Base-by-base conservation (phyloP, 345 rosid species). In the Aurinia saxatilis region DNA sequence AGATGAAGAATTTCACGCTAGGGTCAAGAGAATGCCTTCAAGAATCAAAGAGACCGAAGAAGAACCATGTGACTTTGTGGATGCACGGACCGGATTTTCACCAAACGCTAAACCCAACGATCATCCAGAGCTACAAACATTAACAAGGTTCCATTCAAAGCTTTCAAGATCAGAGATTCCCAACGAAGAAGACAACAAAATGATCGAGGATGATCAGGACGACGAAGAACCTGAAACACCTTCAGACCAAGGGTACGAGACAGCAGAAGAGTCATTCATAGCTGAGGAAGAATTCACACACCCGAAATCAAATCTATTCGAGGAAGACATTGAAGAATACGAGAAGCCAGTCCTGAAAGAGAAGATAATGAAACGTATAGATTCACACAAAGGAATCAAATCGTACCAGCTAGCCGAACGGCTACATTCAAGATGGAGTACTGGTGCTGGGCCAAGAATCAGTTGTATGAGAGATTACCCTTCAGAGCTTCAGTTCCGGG, bases 401-500 rank as follows among this genome's bases (percentile, higher is more conserved):
- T 82, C 97, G 0, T 93, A 85, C 35, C 95, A 93, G 67, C 56
- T 93, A 75, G 99, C 87, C 35, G 74, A 80, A 57, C 83, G 91
- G 23, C 61, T 93, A 49, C 79, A 80, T n/a, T 80, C 83, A 2
- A 84, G 66, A 72, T 93, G 99, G 99, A 82, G 84, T 0, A 90
- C 97, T 0, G 97, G 99, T 7, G 99, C 88, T 1, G 99, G 99
- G 4, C 95, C 99, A 2, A 71, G 99, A 38, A 93, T 93, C 33
- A 87, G 99, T 30, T 87, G 97, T 77, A 85, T 93, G 95, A 85
- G 91, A 72, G 99, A 93, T 50, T 93, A 90, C 57, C 99, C 97
- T 8, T 49, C 83, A 4, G 96, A 93, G 74, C 91, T 93, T 55
- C 95, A 82, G 23, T 72, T 76, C 41, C 64, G 68, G 63, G 88